These are phyloP conservation scores for Houttuynia cordata DNA, from an alignment of 164 flowering plant genomes.

Conservation along the genomic window DNA sequence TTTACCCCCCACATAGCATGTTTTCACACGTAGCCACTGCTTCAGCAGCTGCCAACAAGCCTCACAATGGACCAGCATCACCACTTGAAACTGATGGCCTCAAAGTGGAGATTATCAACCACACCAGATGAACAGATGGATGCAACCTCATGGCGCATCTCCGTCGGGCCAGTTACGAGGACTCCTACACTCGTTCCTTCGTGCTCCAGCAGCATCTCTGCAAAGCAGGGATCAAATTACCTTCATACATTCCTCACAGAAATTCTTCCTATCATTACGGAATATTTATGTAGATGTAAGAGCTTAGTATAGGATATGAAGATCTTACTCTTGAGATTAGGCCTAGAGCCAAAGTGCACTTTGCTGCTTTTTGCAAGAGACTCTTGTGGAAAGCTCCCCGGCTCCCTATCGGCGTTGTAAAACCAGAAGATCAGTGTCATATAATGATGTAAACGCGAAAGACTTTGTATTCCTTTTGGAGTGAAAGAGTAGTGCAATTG, in stretches of 20 bases:
- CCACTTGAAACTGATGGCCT: constrained; percentile 63
- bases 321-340: constrained; percentile 44
- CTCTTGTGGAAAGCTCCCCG: constrained; percentile 53
- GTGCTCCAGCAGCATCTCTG: constrained; percentile 37
- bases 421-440: no score
- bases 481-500: no score
- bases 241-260: background rate
- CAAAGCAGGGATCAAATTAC: background rate
- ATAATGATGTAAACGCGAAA: no score
- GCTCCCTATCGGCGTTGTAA: constrained; percentile 31
- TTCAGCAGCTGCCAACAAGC: no score
- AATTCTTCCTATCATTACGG: background rate
- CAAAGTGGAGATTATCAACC: constrained; percentile 41
- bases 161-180: constrained; percentile 42
- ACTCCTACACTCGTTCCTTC: constrained; percentile 39
- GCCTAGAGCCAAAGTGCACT: constrained; percentile 54
- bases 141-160: constrained; percentile 54
- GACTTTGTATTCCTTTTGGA: no score
- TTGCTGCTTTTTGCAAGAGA: constrained; percentile 40
- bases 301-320: background rate
- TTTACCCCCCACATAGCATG: no score
- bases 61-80: constrained; percentile 9
- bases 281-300: no score
- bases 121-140: constrained; percentile 38
- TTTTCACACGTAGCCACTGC: no score